phyloP scores from a whole-genome alignment of 805 yeast species.

The Ogataea pignaliae region DNA sequence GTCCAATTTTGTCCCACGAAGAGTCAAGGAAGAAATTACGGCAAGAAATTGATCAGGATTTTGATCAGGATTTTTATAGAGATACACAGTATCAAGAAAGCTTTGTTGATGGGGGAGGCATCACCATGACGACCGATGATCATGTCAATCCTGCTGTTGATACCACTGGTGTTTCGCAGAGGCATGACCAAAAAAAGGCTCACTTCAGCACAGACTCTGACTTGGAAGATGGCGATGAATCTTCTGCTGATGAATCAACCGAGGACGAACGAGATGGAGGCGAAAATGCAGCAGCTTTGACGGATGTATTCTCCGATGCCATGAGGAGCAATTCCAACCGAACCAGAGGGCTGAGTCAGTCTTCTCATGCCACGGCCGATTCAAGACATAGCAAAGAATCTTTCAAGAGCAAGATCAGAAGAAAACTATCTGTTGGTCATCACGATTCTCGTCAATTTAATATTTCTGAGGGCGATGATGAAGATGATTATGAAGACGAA shows the following conservation, averaged over 20 bases:
- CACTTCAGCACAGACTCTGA: too few relatives aligned
- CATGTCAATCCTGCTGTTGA: not conserved
- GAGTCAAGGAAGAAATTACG: conserved; percentile 6
- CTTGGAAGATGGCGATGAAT: not conserved
- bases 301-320: not conserved
- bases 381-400: conserved; percentile 4
- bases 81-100: conserved; percentile 14
- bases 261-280: conserved; percentile 1
- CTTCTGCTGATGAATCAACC: conserved; percentile 10
- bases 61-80: conserved; percentile 26
- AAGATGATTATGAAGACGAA: not conserved
- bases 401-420: conserved; percentile 11
- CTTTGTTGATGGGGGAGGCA: not conserved
- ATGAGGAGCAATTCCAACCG: not conserved
- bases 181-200: too few relatives aligned
- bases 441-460: not conserved
- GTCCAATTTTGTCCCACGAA: not conserved
- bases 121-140: not conserved
- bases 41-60: conserved; percentile 29
- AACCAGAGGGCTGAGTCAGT: not conserved
- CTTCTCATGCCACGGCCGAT: not conserved
- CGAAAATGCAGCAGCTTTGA: not conserved
- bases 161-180: not conserved
- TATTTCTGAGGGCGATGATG: conserved; percentile 1
- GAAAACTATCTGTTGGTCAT: conserved; percentile 11